Conservation (phyloP, 768 basidiomycete species). For the Boletales sp. region DNA sequence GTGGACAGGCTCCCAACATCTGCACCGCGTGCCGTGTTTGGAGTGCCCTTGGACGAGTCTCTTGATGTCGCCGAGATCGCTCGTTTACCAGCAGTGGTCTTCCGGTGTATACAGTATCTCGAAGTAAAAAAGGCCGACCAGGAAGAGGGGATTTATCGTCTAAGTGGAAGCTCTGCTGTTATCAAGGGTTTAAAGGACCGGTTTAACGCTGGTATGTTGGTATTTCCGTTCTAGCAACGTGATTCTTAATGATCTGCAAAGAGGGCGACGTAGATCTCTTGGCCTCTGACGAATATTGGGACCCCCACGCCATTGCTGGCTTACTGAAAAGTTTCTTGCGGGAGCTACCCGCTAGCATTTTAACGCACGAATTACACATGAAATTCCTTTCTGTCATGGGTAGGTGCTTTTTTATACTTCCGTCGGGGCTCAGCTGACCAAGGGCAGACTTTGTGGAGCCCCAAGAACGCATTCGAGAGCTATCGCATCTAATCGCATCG, state of each 20-base stretch:
- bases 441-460: constrained; percentile 80
- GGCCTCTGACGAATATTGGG: constrained; percentile 88
- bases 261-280: constrained; percentile 97
- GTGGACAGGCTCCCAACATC: constrained; percentile 41
- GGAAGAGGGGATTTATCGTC: constrained; percentile 96
- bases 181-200: constrained; percentile 91
- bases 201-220: constrained; percentile 77
- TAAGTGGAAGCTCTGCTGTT: constrained; percentile 92
- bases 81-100: constrained; percentile 90
- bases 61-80: constrained; percentile 87
- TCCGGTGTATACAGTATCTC: constrained; percentile 92
- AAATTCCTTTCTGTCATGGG: constrained; percentile 91
- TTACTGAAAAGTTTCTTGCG: constrained; percentile 91
- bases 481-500: constrained; percentile 80
- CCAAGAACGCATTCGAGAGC: constrained; percentile 83
- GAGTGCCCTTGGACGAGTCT: constrained; percentile 81
- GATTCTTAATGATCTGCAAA: constrained; percentile 29
- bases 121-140: constrained; percentile 92
- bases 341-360: constrained; percentile 87
- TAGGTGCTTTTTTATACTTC: constrained; percentile 38
- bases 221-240: constrained; percentile 2
- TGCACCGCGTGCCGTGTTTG: constrained; percentile 77
- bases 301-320: constrained; percentile 96
- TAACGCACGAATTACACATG: constrained; percentile 89
- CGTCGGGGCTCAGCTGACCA: constrained; percentile 7